Evolutionary conservation across 495 filamentous ascomycete genomes (phyloP), one percentile per base, ranked within the genome.

Genomic region (Physcia stellaris): DNA sequence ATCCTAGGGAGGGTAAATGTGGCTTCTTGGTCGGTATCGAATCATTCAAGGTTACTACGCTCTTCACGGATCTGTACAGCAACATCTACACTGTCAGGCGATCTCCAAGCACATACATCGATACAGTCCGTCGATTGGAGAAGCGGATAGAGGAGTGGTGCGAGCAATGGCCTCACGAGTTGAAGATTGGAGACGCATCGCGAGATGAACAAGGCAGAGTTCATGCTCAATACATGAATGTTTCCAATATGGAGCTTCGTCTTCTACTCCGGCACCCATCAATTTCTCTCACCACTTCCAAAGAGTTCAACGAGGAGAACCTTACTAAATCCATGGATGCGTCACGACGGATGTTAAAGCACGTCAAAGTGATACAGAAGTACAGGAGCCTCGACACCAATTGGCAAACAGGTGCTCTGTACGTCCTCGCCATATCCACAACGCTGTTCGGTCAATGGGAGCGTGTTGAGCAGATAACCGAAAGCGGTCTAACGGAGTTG

Each of bases 321-420:
- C 68, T 80, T 12, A 64, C 70, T 32, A 67, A 76, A 27, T 86
- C 79, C 49, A 71, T 84, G 17, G 73, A 79, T 13, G 65, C 73
- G 18, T 69, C 79, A 24, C 65, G 64, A 44, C 64, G 71, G 37
- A 71, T 86, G 48, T 62, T 88, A 13, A 58, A 63, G 33, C 66
- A 70, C 28, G 66, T 81, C 10, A 58, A 63, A 20, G 60, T 68
- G 31, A 51, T 86, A 19, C 66, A 71, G 33, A 68, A 70, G 50
- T 75, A 63, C 18, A 64, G 75, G 51, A 75, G 76, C 42, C 57
- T 86, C n/a, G 83, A 88, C 46, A 82, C 77, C 10, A 83, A 81
- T n/a, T 86, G 80, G 80, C 79, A 82, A 42, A 76, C 74, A 40
- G 56, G 67, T 34, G 73, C 79, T 0, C 67, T 81, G 16, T 84